These are phyloP conservation scores for Wallacemonas rigidus DNA, from an alignment of 208 protist species.

Conservation along the genomic window DNA sequence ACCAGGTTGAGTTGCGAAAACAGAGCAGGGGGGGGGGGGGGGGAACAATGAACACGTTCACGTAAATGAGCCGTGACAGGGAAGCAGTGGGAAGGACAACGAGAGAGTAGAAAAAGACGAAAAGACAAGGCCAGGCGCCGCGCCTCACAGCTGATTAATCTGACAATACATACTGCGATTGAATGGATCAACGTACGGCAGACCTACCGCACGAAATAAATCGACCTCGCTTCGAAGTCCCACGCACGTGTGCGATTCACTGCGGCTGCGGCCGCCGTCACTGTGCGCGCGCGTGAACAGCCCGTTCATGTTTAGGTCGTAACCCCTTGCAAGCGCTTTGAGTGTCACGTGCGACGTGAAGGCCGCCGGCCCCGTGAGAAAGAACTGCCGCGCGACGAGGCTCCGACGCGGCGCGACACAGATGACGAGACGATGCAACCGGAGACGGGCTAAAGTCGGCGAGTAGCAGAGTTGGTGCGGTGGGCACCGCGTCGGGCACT, in stretches of 20 bases:
- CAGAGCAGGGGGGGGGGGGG: not conserved
- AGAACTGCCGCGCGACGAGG: conserved; percentile 43
- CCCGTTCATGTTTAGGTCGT: conserved; percentile 60
- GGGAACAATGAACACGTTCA: too few relatives aligned
- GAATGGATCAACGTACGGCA: conserved; percentile 67
- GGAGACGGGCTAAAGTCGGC: conserved; percentile 21
- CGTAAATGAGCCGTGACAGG: too few relatives aligned
- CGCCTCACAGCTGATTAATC: conserved; percentile 20
- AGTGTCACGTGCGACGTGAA: conserved; percentile 65
- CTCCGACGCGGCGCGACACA: conserved; percentile 36
- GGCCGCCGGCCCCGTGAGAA: conserved; percentile 61
- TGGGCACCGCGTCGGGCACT: conserved; percentile 20
- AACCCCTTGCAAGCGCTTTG: conserved; percentile 39
- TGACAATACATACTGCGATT: conserved; percentile 69
- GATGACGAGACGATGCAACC: conserved; percentile 42
- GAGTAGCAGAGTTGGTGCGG: conserved; percentile 18
- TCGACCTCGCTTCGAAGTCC: conserved; percentile 46
- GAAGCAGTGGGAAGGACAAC: not conserved
- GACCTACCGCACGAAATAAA: conserved; percentile 40
- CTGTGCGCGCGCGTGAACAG: conserved; percentile 26
- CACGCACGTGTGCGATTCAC: conserved; percentile 18
- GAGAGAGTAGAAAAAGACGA: conserved; percentile 20
- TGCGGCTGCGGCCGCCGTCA: not conserved
- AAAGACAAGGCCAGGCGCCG: not conserved
- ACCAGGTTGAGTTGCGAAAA: not conserved